Percentiles rank a stretch among this genome's conserved stretches.
phyloP scores from a whole-genome alignment of 108 stramenopile genomes.

The Nitzschia palea region DNA sequence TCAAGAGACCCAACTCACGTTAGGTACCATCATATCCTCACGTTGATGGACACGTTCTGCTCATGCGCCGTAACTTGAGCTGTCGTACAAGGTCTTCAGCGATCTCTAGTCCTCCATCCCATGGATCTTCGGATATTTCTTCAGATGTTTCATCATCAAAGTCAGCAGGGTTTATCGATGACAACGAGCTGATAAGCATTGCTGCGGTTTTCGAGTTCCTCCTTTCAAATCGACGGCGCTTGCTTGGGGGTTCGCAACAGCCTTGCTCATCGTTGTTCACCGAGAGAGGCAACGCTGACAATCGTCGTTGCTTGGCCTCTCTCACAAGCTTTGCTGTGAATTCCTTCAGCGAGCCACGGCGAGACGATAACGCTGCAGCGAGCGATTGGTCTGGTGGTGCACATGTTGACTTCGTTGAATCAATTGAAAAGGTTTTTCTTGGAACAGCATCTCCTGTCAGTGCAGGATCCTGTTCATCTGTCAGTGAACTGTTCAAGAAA shows the following conservation, averaged over 20 bases:
- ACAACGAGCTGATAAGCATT: conserved; percentile 33
- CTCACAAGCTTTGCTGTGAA: not conserved
- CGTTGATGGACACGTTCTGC: not conserved
- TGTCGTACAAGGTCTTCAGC: conserved; percentile 37
- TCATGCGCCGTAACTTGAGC: conserved; percentile 12
- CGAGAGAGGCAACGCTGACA: not conserved
- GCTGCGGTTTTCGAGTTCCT: conserved; percentile 43
- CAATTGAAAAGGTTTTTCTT: too few relatives aligned
- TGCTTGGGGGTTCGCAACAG: conserved; percentile 20
- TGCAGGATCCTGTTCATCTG: too few relatives aligned
- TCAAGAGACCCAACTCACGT: too few relatives aligned
- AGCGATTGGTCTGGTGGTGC: not conserved
- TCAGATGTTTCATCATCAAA: not conserved
- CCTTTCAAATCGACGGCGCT: conserved; percentile 35
- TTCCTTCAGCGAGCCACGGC: not conserved
- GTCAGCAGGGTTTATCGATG: conserved; percentile 1
- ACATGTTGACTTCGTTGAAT: too few relatives aligned
- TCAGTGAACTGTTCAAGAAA: too few relatives aligned
- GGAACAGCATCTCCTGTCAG: too few relatives aligned
- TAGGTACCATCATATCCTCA: too few relatives aligned
- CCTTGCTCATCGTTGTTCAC: not conserved
- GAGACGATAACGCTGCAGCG: not conserved
- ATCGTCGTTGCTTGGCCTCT: not conserved
- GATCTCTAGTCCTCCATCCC: conserved; percentile 37
- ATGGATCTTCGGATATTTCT: conserved; percentile 6